Evolutionary conservation across 2,329 filamentous ascomycete genomes (phyloP), one percentile per base, ranked within the genome.

Genomic region (Elsinoe arachidis): DNA sequence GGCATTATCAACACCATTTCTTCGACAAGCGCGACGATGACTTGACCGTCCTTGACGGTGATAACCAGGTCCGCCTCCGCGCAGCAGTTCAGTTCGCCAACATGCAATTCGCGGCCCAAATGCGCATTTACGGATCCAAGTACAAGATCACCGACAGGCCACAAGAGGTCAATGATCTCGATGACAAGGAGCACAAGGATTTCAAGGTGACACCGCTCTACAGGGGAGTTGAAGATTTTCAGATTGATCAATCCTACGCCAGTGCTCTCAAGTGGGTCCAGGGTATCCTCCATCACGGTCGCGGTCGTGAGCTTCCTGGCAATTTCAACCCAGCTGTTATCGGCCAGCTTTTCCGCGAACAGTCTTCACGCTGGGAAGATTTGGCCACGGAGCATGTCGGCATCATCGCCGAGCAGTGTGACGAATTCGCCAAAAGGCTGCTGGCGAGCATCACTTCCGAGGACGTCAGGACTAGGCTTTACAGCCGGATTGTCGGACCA

Each of bases 301-400:
- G 81, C 23, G 79, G 77, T 0, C 69, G 76, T 4, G 84, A 87
- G 63, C 68, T 87, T 0, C 80, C 81, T 0, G 81, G 83, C 0
- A 80, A 73, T 0, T 85, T 82, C 66, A 84, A 84, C 59, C 78
- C 83, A 0, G 65, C 81, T 55, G 70, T 86, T 9, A 74, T 87
- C 0, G 70, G 72, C 0, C 78, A 85, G 19, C 66, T 88, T 0
- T 87, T 87, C 64, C 70, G 70, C 17, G 76, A 84, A 46, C 82
- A 87, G 58, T 82, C 77, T 0, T 56, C 62, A 5, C 77, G 76
- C 0, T 87, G 82, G 84, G 66, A 74, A 41, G 30, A 57, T 0
- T 73, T 78, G 2, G 71, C 68, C 2, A 56, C 43, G 2, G 43
- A 60, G 0, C 74, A 77, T 55, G 67, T 77, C 38, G 61, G 67